A percentile compares a stretch with the other conserved stretches of the same genome.
phyloP scores from a whole-genome alignment of 202 grass and related monocot genomes.

The Zizania palustris region DNA sequence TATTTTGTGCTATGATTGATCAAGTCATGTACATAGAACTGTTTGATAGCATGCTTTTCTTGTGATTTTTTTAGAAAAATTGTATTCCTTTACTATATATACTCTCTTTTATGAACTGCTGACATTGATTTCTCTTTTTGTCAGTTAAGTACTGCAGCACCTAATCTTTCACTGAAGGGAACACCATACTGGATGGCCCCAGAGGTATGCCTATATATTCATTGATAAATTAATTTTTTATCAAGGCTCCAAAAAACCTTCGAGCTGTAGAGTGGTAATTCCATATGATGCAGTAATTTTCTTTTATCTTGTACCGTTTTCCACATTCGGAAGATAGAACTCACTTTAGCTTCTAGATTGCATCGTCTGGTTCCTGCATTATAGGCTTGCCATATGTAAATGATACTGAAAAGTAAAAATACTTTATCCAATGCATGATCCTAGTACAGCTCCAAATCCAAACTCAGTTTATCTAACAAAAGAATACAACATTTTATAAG shows the following conservation, averaged over 20 bases:
- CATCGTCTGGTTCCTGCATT: slow-evolving; percentile 7
- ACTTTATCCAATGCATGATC: slow-evolving; percentile 15
- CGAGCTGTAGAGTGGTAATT: background rate
- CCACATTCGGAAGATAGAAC: background rate
- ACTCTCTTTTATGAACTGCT: slow-evolving; percentile 15
- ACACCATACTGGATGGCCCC: slow-evolving; percentile 99
- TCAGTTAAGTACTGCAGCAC: slow-evolving; percentile 79
- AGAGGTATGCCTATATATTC: slow-evolving; percentile 59
- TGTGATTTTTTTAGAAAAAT: background rate
- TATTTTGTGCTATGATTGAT: background rate
- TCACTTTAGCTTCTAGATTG: slow-evolving; percentile 14
- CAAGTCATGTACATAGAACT: background rate
- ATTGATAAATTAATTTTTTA: slow-evolving; percentile 16
- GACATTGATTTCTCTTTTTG: slow-evolving; percentile 37
- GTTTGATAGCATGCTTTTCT: slow-evolving; percentile 15
- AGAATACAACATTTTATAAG: slow-evolving; percentile 5
- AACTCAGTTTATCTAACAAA: slow-evolving; percentile 32
- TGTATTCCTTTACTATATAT: background rate
- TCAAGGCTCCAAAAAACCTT: background rate
- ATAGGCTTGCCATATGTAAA: slow-evolving; percentile 20
- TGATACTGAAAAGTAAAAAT: slow-evolving; percentile 35
- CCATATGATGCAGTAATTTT: slow-evolving; percentile 17
- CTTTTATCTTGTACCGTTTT: background rate
- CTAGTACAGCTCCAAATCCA: background rate
- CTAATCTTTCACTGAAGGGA: slow-evolving; percentile 84